These are phyloP conservation scores for Trametes sanguinea DNA, from an alignment of 768 basidiomycete species.

Conservation along the genomic window DNA sequence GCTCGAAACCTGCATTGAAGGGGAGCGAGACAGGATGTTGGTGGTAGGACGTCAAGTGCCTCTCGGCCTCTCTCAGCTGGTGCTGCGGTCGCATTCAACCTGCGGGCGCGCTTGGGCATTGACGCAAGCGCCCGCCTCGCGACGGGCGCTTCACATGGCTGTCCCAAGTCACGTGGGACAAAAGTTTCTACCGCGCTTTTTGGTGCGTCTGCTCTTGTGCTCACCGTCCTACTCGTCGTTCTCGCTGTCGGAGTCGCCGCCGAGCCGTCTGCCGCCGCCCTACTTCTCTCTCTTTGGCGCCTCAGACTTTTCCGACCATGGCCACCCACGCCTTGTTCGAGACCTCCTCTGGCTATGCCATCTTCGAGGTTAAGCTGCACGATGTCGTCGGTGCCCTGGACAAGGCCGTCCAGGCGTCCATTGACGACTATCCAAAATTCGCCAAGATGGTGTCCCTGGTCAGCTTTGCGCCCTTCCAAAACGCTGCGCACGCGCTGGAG, in stretches of 20 bases:
- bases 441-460: constrained; percentile 87
- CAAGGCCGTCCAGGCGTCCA: constrained; percentile 78
- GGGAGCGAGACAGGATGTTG: not conserved
- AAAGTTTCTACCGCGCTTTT: constrained; percentile 22
- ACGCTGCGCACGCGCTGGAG: constrained; percentile 89
- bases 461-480: constrained; percentile 94
- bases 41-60: not conserved
- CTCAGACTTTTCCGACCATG: constrained; percentile 39
- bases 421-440: constrained; percentile 86
- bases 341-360: constrained; percentile 90
- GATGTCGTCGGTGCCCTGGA: constrained; percentile 88
- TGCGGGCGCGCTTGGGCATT: not conserved
- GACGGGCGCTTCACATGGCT: not conserved
- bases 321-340: constrained; percentile 91
- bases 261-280: not conserved
- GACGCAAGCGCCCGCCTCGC: not conserved
- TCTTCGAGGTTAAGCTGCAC: constrained; percentile 83
- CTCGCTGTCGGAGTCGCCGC: not conserved
- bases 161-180: constrained; percentile 10
- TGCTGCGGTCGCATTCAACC: not conserved
- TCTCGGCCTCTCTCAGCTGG: too few species aligned
- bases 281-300: not conserved
- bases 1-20: too few species aligned
- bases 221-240: constrained; percentile 14
- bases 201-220: constrained; percentile 13